Conservation (phyloP, 805 yeast species). For the Torulaspora delbrueckii region DNA sequence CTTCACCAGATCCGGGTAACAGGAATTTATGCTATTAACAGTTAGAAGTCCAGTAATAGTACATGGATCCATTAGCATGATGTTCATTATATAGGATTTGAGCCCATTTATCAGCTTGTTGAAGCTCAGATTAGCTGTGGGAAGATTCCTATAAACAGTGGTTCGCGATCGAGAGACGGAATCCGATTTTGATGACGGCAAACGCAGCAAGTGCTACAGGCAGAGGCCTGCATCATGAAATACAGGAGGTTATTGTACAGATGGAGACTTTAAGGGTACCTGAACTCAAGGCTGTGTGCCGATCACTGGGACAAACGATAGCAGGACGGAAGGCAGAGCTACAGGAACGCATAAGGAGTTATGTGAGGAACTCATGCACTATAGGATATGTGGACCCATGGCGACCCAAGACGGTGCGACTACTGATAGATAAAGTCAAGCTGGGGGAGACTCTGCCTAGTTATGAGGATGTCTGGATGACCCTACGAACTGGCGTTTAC, state of each 20-base stretch:
- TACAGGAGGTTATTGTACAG: conserved; percentile 32
- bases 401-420: conserved; percentile 43
- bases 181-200: neutral
- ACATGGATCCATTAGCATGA: neutral
- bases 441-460: conserved; percentile 38
- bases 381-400: conserved; percentile 40
- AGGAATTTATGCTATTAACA: neutral
- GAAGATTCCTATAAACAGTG: neutral
- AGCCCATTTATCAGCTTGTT: neutral
- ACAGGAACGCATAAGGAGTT: conserved; percentile 48
- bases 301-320: conserved; percentile 44
- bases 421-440: conserved; percentile 40
- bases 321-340: conserved; percentile 61
- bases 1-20: conserved; percentile 7
- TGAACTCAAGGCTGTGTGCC: conserved; percentile 50
- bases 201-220: conserved; percentile 8
- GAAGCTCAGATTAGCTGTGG: neutral
- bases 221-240: conserved; percentile 30
- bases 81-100: neutral
- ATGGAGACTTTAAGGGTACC: conserved; percentile 43
- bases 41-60: neutral
- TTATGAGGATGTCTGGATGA: conserved; percentile 34
- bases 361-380: conserved; percentile 40
- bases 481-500: conserved; percentile 22
- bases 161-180: neutral